Evolutionary conservation across 108 stramenopile genomes (phyloP).

Genomic region (Hondaea fermentalgiana): DNA sequence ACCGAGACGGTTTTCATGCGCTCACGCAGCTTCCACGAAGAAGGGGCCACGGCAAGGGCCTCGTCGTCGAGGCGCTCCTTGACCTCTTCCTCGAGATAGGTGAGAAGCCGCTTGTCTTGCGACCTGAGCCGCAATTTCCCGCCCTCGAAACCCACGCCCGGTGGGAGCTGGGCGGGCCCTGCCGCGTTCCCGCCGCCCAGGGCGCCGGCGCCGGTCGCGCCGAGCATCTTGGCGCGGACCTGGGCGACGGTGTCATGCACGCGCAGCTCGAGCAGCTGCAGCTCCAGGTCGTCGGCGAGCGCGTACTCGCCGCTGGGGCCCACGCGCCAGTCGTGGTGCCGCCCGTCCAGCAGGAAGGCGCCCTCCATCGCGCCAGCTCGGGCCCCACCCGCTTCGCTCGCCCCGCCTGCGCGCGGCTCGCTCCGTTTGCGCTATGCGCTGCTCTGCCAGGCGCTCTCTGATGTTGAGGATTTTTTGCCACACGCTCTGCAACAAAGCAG

Average conservation of each 20-base stretch:
- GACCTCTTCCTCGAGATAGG: not conserved
- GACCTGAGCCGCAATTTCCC: not conserved
- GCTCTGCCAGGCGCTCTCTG: too few species aligned
- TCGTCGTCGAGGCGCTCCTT: slow-evolving; percentile 17
- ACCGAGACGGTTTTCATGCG: slow-evolving; percentile 63
- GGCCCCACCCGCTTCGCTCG: not conserved
- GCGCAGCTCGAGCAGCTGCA: slow-evolving; percentile 1
- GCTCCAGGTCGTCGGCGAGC: slow-evolving; percentile 5
- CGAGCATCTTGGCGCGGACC: not conserved
- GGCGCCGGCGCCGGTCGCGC: not conserved
- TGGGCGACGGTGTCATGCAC: not conserved
- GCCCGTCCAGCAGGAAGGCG: not conserved
- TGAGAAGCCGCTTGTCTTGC: not conserved
- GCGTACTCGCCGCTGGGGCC: not conserved
- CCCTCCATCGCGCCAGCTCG: not conserved
- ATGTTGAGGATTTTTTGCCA: too few species aligned
- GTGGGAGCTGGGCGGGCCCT: not conserved
- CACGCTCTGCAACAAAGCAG: too few species aligned
- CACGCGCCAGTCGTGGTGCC: slow-evolving; percentile 17
- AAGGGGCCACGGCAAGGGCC: not conserved
- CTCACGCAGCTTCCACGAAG: slow-evolving; percentile 3
- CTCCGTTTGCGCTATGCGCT: not conserved
- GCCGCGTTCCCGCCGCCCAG: not conserved
- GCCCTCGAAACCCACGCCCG: not conserved
- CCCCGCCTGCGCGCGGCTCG: not conserved